Base-by-base conservation (phyloP, 805 yeast species). In the Ogataea thermomethanolica region DNA sequence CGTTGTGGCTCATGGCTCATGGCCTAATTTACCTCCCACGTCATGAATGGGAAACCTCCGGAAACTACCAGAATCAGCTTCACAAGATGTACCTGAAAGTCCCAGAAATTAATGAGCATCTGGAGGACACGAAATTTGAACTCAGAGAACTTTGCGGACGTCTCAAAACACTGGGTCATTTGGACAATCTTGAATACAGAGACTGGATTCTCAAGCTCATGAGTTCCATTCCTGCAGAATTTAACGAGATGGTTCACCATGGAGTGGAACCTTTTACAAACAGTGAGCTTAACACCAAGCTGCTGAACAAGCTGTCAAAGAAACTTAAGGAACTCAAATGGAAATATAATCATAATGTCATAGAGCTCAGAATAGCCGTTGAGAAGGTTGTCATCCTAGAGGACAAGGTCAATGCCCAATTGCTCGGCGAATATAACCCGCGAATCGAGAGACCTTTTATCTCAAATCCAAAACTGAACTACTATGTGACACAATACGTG, bases 1-100 rank as follows among this genome's bases (percentile, higher is more conserved):
- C 91, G 2, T 70, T 84, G 15, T 85, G 93, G 91, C 64, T 87
- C 43, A 79, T 87, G 84, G 85, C 91, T 2, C 90, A 86, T 58
- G 95, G 95, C 0, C 61, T 84, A 35, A 74, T 84, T 12, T 71
- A 73, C 31, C 67, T 85, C 2, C 95, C 95, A 0, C 69, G 84
- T 42, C 58, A 34, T 11, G 37, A 35, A 22, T 62, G 53, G 52
- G 39, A 44, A 21, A 39, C 46, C 13, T 44, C 59, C 1, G 51
- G 58, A 6, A 49, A 49, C 28, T 56, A 55, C 38, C 53, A 66
- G 38, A 57, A 53, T 29, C 54, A 52, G 27, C 46, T 61, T n/a
- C 51, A 50, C 54, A 39, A 36, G 12, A 28, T 41, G 23, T 85
- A 85, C 58, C 44, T 69, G 35, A 73, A 71, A 43, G 70, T 89